A percentile compares a stretch with the other conserved stretches of the same genome.
These are phyloP conservation scores for Diaporthe sp. DNA, from an alignment of 2,329 filamentous ascomycete species.

Conservation along the genomic window DNA sequence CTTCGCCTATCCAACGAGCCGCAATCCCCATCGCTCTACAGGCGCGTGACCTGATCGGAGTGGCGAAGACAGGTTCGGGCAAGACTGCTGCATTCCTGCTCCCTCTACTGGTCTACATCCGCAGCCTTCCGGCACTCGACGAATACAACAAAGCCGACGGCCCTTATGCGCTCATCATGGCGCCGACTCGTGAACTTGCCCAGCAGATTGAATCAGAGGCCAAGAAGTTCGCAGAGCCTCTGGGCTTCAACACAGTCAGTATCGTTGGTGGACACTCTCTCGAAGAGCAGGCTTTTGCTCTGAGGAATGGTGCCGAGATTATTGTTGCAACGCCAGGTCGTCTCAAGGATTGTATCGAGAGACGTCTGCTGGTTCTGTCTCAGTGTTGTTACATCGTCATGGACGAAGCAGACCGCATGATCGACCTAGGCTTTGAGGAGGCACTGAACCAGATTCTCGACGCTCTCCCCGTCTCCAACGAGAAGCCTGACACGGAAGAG, in stretches of 20 bases:
- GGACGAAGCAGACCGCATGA: conserved; percentile 99
- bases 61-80: conserved; percentile 97
- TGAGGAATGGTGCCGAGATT: conserved; percentile 94
- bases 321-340: conserved; percentile 98
- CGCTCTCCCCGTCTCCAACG: conserved; percentile 89
- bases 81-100: conserved; percentile 97
- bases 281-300: conserved; percentile 90
- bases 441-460: conserved; percentile 97
- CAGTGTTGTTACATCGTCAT: conserved; percentile 99
- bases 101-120: conserved; percentile 93
- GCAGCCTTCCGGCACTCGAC: conserved; percentile 84
- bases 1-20: conserved; percentile 90
- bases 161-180: conserved; percentile 96
- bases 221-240: conserved; percentile 87
- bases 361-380: conserved; percentile 88
- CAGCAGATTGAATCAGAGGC: conserved; percentile 98
- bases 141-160: conserved; percentile 92
- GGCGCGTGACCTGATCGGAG: conserved; percentile 95
- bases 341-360: conserved; percentile 95
- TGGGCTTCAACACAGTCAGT: conserved; percentile 95
- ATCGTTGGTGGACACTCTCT: conserved; percentile 97
- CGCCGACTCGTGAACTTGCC: conserved; percentile 95
- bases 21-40: conserved; percentile 96
- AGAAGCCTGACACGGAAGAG: conserved; percentile 93
- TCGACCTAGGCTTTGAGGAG: conserved; percentile 97